Evolutionary conservation across 1,284 basidiomycete genomes (phyloP).

Genomic region (Sanguinoderma infundibulare): DNA sequence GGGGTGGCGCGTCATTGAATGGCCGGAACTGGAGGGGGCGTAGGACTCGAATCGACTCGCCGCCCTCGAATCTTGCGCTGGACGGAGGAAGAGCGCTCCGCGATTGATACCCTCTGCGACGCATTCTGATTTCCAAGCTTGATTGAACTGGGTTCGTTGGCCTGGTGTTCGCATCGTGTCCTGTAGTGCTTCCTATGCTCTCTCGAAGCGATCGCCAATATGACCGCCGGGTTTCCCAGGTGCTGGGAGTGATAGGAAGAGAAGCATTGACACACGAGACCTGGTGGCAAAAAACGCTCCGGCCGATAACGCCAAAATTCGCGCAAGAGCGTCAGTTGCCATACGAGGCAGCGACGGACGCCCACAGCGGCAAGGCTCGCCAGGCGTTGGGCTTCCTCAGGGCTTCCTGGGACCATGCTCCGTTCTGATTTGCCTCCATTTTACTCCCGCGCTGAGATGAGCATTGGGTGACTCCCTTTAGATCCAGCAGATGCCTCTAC

Average conservation of each 20-base stretch:
- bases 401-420: not conserved
- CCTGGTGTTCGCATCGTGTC: slow-evolving; percentile 19
- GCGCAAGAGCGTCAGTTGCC: not conserved
- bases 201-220: slow-evolving; percentile 17
- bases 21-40: slow-evolving; percentile 8
- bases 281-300: not conserved
- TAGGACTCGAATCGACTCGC: slow-evolving; percentile 12
- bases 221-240: slow-evolving; percentile 5
- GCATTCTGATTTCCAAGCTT: slow-evolving; percentile 24
- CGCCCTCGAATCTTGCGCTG: slow-evolving; percentile 9
- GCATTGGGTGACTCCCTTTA: slow-evolving; percentile 1
- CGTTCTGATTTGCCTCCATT: slow-evolving; percentile 4
- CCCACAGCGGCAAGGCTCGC: not conserved
- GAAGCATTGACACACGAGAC: slow-evolving; percentile 18
- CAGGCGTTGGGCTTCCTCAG: not conserved
- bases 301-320: slow-evolving; percentile 11
- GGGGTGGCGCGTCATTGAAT: slow-evolving; percentile 4
- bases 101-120: slow-evolving; percentile 17
- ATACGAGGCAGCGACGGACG: slow-evolving; percentile 2
- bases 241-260: slow-evolving; percentile 11
- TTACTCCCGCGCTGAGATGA: slow-evolving; percentile 4
- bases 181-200: slow-evolving; percentile 9
- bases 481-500: slow-evolving; percentile 20
- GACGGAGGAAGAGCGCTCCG: slow-evolving; percentile 18
- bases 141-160: slow-evolving; percentile 10